Evolutionary conservation across 495 filamentous ascomycete species (phyloP), one percentile per base, ranked within the genome.

Genomic region (Aspergillus saccharolyticus): DNA sequence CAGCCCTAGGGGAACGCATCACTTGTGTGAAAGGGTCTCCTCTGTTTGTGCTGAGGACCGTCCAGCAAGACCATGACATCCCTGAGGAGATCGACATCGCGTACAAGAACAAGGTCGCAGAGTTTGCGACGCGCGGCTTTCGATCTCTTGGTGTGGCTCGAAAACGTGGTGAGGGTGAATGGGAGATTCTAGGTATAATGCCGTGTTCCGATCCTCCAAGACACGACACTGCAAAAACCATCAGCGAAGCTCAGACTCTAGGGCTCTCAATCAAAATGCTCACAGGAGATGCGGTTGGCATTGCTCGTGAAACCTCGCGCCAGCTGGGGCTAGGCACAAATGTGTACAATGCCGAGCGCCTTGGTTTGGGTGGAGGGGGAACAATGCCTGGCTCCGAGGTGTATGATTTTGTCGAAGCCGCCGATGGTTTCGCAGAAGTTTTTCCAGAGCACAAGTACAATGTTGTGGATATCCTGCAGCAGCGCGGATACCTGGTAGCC

Each of bases 401-500:
- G 51, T 91, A 92, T 72, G 90, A 96, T 74, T 94, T 95, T 78
- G 91, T 95, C 59, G 91, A 96, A 80, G 89, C 84, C 75, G 91
- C 91, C 48, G 91, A 96, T 82, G 91, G 91, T 71, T 96, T 96
- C 73, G 90, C 80, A 7, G 92, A 96, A 73, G 92, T 96, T 43
- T 97, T 92, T 81, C 92, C 92, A 58, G 87, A 97, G 71, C 92
- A 97, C 81, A 97, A 97, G 77, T 96, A 94, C 77, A 91, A 91
- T 60, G 92, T 96, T 67, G 91, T 97, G 67, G 90, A 96, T 71
- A 95, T 96, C 66, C 81, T 97, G 20, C 92, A 97, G 75, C 86
- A 92, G 74, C 89, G 92, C 80, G 92, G 92, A 61, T 90, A 96
- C 75, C 81, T 96, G 53, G 91, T 96, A 74, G 92, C 92, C 69